Evolutionary conservation across 1,284 basidiomycete species (phyloP).

Genomic region (Trichosporon sp.): DNA sequence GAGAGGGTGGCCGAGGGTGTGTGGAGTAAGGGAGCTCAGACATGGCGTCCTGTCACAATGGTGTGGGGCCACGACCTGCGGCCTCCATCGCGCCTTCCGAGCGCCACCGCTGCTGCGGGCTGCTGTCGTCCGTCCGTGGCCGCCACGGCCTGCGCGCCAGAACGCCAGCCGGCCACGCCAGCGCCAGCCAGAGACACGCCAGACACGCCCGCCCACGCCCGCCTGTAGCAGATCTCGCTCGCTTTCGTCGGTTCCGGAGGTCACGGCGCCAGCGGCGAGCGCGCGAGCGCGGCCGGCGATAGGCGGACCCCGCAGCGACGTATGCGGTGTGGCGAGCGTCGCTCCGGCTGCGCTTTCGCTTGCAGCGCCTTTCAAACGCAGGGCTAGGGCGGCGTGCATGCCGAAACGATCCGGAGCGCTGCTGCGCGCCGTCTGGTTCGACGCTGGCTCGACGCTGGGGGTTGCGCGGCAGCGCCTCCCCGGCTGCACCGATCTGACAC

Average conservation of each 20-base stretch:
- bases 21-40: background rate
- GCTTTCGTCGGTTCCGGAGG: background rate
- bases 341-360: background rate
- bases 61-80: background rate
- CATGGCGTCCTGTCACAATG: background rate
- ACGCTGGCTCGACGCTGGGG: no score
- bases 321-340: background rate
- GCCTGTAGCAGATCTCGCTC: background rate
- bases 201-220: background rate
- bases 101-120: background rate
- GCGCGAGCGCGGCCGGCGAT: background rate
- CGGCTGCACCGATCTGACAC: background rate
- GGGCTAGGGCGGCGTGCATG: background rate
- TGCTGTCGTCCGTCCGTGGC: background rate
- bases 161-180: background rate
- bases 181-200: background rate
- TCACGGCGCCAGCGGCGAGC: background rate
- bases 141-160: background rate
- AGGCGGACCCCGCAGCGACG: background rate
- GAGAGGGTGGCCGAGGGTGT: background rate
- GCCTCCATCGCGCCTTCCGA: background rate
- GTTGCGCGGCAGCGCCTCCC: background rate
- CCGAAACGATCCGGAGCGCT: background rate
- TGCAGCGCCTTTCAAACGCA: background rate
- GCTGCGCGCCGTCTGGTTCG: background rate